These are phyloP conservation scores for Hawksworthiomyces lignivorus DNA, from an alignment of 2,329 filamentous ascomycete genomes.

Conservation along the genomic window DNA sequence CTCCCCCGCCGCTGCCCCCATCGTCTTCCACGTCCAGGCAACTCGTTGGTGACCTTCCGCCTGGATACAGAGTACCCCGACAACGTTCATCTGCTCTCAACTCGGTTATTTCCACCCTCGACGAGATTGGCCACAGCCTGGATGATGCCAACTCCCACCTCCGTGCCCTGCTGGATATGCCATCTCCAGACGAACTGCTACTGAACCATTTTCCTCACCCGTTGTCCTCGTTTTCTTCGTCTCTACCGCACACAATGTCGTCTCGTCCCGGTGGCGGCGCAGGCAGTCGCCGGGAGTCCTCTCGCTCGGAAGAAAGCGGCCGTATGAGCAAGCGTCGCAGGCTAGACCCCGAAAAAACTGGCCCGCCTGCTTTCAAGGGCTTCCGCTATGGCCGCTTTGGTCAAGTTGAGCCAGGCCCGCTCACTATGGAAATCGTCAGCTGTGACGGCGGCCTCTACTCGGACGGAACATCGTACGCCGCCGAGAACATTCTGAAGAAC, in stretches of 20 bases:
- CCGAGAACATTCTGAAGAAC: constrained; percentile 76
- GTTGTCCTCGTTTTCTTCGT: not conserved
- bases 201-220: constrained; percentile 1
- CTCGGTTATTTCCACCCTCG: constrained; percentile 6
- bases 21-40: not conserved
- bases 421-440: constrained; percentile 82
- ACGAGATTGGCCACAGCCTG: constrained; percentile 21
- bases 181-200: constrained; percentile 9
- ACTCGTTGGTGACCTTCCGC: not conserved
- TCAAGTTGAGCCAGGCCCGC: constrained; percentile 72
- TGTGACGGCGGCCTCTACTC: constrained; percentile 74
- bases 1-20: not conserved
- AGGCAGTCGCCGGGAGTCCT: constrained; percentile 8
- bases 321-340: constrained; percentile 62
- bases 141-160: constrained; percentile 37
- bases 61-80: not conserved
- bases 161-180: constrained; percentile 32
- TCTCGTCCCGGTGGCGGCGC: not conserved
- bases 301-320: constrained; percentile 18
- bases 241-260: constrained; percentile 1
- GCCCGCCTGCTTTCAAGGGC: constrained; percentile 37
- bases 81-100: not conserved
- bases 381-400: constrained; percentile 82
- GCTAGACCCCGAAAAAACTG: constrained; percentile 53
- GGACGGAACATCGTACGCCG: constrained; percentile 54